Base-by-base conservation (phyloP, 2,329 filamentous ascomycete genomes). In the Furcasterigmium furcatum region DNA sequence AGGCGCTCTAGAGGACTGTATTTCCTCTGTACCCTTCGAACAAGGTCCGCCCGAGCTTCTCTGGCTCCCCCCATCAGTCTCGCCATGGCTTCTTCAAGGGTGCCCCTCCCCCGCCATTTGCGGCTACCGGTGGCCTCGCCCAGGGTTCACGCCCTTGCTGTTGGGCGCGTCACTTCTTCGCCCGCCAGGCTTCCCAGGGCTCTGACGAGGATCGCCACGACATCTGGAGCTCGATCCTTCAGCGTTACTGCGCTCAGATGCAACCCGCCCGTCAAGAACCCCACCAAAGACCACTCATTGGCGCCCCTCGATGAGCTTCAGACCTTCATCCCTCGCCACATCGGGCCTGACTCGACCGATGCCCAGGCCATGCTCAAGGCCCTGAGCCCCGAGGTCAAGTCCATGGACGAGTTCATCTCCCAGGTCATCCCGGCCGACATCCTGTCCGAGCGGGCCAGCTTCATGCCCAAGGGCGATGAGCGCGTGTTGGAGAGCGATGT, bases 401-500 rank as follows among this genome's bases (percentile, higher is more conserved):
- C 77, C 38, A 67, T 97, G 47, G 90, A 96, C 52, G 83, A 88
- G 22, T 96, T 97, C 60, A 80, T 96, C 35, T 74, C 80, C 57
- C 82, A 95, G 68, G 91, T 96, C 41, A 75, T 97, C 14, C 92
- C 92, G 0, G 69, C 79, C 22, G 84, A 91, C 57, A 88, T 96
- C 46, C 73, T 94, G 44, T 87, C 87, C 13, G 72, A 79, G 47
- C 79, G 79, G 48, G 68, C 82, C 47, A 68, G 91, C 40, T 80
- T 89, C 44, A 69, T 76, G 18, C 63, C 72, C 41, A 70, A 72
- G 8, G 60, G 72, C 46, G 55, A 57, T 14, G 68, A 76, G 38
- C 68, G 71, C 9, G 72, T 76, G 52, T 71, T 80, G 3, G 86
- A 90, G 66, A 80, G 75, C 45, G 72, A 80, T 55, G 70, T 85